Conservation (phyloP, 2,329 filamentous ascomycete genomes). For the Pseudogymnoascus sp. region DNA sequence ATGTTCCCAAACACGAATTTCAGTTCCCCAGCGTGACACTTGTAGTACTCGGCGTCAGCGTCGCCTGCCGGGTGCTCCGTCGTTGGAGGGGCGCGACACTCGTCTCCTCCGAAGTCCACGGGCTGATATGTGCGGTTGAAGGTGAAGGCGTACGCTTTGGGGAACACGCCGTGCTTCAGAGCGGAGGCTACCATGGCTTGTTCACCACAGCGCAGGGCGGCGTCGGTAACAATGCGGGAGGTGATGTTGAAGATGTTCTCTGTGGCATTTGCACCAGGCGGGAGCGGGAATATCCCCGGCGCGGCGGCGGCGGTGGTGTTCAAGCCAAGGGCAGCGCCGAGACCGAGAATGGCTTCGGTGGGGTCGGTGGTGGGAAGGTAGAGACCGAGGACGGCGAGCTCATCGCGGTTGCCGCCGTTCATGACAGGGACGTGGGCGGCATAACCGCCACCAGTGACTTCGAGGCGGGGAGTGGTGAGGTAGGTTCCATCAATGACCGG, state of each 20-base stretch:
- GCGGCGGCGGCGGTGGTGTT: background rate
- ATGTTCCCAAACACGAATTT: constrained; percentile 28
- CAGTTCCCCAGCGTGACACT: constrained; percentile 30
- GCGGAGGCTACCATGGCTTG: constrained; percentile 25
- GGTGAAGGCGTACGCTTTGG: constrained; percentile 29
- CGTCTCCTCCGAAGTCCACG: constrained; percentile 10
- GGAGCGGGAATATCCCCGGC: constrained; percentile 17
- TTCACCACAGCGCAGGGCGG: constrained; percentile 25
- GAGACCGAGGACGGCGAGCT: constrained; percentile 23
- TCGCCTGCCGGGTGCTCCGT: constrained; percentile 24
- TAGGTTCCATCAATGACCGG: constrained; percentile 26
- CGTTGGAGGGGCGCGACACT: constrained; percentile 21
- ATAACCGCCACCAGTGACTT: constrained; percentile 13
- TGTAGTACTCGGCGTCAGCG: constrained; percentile 29
- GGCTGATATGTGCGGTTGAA: constrained; percentile 30
- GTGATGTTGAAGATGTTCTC: constrained; percentile 28
- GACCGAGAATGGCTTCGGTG: background rate
- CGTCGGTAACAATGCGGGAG: constrained; percentile 25
- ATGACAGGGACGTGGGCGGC: constrained; percentile 23
- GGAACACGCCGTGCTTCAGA: constrained; percentile 21
- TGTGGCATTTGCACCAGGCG: constrained; percentile 15
- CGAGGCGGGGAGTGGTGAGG: constrained; percentile 20
- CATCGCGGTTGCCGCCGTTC: constrained; percentile 28
- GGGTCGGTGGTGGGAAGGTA: constrained; percentile 19
- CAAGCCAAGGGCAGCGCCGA: background rate